Evolutionary conservation across 257 asterid species (phyloP).

Genomic region (Gentiana macrophylla): DNA sequence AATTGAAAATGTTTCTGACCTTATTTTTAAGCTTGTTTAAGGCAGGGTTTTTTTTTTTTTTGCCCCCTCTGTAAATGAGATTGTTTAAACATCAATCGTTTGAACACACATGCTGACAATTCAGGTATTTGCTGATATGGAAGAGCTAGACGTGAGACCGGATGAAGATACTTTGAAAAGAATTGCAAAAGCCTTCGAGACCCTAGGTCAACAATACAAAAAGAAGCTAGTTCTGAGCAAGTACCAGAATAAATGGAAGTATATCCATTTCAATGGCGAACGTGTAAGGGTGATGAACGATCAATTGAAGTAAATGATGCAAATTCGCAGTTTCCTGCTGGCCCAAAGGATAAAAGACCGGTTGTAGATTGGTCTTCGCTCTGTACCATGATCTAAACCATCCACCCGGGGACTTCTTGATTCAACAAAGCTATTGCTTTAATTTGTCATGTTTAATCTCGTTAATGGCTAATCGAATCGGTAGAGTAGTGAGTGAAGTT

Average conservation of each 20-base stretch:
- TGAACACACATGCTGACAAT: not conserved
- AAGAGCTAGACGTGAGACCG: constrained; percentile 83
- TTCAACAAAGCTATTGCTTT: too few relatives aligned
- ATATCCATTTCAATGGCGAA: constrained; percentile 80
- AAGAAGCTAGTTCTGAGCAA: constrained; percentile 30
- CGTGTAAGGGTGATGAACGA: constrained; percentile 50
- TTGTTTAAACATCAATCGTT: too few relatives aligned
- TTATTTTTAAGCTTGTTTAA: not conserved
- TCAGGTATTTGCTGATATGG: constrained; percentile 96
- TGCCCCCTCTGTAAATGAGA: not conserved
- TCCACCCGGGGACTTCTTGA: too few relatives aligned
- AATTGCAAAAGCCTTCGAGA: constrained; percentile 60
- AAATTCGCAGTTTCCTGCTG: too few relatives aligned
- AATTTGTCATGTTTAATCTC: too few relatives aligned
- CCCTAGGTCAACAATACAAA: constrained; percentile 47
- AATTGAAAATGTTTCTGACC: not conserved
- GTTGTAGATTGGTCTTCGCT: not conserved
- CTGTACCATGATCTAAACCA: too few relatives aligned
- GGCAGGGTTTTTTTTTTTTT: not conserved
- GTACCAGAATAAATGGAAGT: constrained; percentile 64
- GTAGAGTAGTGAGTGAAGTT: too few relatives aligned
- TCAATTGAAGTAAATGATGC: not conserved
- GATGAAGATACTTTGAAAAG: constrained; percentile 64
- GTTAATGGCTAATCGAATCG: too few relatives aligned
- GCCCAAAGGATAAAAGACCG: too few relatives aligned